phyloP scores from a whole-genome alignment of 2,329 filamentous ascomycete species.

The Stagonosporopsis tanaceti region DNA sequence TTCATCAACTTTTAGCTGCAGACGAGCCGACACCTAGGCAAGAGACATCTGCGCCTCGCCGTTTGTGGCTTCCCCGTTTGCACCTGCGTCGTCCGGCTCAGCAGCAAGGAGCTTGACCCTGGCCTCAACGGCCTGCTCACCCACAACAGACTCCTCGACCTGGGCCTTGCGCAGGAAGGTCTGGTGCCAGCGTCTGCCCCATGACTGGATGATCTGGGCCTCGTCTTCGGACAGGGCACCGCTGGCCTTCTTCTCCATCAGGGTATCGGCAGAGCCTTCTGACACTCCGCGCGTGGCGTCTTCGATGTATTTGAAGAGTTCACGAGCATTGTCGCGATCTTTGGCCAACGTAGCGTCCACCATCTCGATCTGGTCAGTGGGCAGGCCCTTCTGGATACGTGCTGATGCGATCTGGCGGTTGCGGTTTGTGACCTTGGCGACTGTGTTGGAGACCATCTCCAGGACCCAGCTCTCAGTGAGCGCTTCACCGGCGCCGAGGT shows the following conservation, averaged over 20 bases:
- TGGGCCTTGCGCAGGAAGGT: slow-evolving; percentile 83
- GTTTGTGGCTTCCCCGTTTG: slow-evolving; percentile 37
- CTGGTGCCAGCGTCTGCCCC: slow-evolving; percentile 86
- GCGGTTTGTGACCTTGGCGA: slow-evolving; percentile 87
- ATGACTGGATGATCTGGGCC: slow-evolving; percentile 72
- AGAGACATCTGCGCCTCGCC: slow-evolving; percentile 35
- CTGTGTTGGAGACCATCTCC: slow-evolving; percentile 88
- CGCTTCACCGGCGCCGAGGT: slow-evolving; percentile 68
- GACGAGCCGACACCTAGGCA: not conserved
- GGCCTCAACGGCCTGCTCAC: slow-evolving; percentile 62
- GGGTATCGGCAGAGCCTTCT: slow-evolving; percentile 74
- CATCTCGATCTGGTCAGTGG: slow-evolving; percentile 64
- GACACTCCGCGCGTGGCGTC: slow-evolving; percentile 79
- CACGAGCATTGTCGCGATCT: slow-evolving; percentile 77
- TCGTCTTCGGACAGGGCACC: slow-evolving; percentile 50
- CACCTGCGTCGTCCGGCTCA: slow-evolving; percentile 36
- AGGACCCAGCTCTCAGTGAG: slow-evolving; percentile 81
- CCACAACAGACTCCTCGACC: slow-evolving; percentile 80
- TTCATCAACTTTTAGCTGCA: not conserved
- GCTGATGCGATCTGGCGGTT: slow-evolving; percentile 80
- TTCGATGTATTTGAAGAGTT: slow-evolving; percentile 82
- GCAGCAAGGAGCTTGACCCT: slow-evolving; percentile 48
- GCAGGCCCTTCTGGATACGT: slow-evolving; percentile 64
- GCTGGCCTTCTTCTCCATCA: slow-evolving; percentile 74
- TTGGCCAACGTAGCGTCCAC: slow-evolving; percentile 72